Base-by-base conservation (phyloP, 2,329 filamentous ascomycete species). In the Blastomyces parvus region DNA sequence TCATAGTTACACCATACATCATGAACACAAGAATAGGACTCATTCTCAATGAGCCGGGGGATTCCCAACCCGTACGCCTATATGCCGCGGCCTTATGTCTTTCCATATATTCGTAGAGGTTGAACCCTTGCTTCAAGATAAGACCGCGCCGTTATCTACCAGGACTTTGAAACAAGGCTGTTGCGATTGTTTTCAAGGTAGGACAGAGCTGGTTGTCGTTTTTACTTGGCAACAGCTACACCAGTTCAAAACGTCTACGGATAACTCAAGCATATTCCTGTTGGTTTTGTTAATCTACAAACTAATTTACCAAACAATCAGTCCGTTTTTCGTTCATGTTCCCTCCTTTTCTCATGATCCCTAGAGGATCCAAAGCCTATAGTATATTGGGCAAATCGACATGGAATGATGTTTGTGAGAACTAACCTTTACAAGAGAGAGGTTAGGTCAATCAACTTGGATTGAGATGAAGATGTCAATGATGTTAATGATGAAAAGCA, bases 401-500 rank as follows among this genome's bases (percentile, higher is more conserved):
- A 22, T 46, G 42, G 22, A n/a, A 46, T n/a, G 19, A n/a, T n/a
- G 14, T n/a, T 44, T 17, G 17, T 44, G 17, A 44, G 14, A 44
- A 44, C 17, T 17, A 44, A 17, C 5, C 4, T 6, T n/a, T n/a
- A n/a, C 7, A 1, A 9, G 42, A 46, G 6, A 46, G 19, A 46
- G 14, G 63, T 40, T 8, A 63, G 36, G 25, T 63, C 61, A 36
- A 25, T 52, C 7, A 33, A 59, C 55, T 53, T 42, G 36, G 64
- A 68, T 40, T 73, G 72, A 9, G 72, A 73, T 25, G 85, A 83
- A 61, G 87, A 62, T 91, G 87, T 95, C 64, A 89, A 93, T 72
- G 85, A 91, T 60, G 88, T 95, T 65, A 89, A 30, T 66, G 87
- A 90, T 67, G 89, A 93, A 73, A 88, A 93, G 74, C 85, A 88